Conservation (phyloP, 176 grass and related monocot genomes). For the Triticum monococcum region DNA sequence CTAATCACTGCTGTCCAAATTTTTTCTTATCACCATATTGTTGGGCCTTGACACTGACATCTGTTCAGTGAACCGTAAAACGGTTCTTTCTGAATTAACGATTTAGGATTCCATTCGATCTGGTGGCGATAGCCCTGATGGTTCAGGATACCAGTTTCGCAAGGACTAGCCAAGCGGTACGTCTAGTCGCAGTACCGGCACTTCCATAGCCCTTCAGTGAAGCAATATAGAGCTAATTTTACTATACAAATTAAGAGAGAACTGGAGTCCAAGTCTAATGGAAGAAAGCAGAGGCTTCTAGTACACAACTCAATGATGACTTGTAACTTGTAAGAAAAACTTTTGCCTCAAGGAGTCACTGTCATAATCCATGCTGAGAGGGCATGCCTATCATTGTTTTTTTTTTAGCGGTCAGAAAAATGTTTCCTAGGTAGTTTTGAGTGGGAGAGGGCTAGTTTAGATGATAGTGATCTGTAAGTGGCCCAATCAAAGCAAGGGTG, state of each 20-base stretch:
- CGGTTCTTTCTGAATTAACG: slow-evolving; percentile 40
- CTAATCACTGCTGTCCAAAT: neutral
- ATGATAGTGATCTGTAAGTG: neutral
- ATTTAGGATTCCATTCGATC: slow-evolving; percentile 37
- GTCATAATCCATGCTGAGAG: neutral
- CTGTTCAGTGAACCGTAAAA: slow-evolving; percentile 43
- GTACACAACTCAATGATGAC: neutral
- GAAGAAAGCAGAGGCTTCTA: neutral
- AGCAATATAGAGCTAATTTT: slow-evolving; percentile 48
- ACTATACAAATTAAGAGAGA: neutral
- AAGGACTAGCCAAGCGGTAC: slow-evolving; percentile 50
- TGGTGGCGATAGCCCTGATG: slow-evolving; percentile 51
- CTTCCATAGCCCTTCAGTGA: slow-evolving; percentile 82
- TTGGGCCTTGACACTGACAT: slow-evolving; percentile 52
- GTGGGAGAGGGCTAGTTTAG: neutral
- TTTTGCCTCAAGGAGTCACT: neutral
- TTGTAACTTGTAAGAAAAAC: neutral
- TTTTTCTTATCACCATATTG: neutral
- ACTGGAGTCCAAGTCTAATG: neutral
- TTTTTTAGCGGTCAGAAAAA: neutral
- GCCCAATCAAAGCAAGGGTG: neutral
- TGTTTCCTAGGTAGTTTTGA: neutral
- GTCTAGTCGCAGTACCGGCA: slow-evolving; percentile 75
- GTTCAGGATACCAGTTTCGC: slow-evolving; percentile 41
- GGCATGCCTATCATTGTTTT: neutral